A percentile compares a stretch with the other conserved stretches of the same genome.
Conservation (phyloP, 2,329 filamentous ascomycete genomes). For the Penicillium sp. region DNA sequence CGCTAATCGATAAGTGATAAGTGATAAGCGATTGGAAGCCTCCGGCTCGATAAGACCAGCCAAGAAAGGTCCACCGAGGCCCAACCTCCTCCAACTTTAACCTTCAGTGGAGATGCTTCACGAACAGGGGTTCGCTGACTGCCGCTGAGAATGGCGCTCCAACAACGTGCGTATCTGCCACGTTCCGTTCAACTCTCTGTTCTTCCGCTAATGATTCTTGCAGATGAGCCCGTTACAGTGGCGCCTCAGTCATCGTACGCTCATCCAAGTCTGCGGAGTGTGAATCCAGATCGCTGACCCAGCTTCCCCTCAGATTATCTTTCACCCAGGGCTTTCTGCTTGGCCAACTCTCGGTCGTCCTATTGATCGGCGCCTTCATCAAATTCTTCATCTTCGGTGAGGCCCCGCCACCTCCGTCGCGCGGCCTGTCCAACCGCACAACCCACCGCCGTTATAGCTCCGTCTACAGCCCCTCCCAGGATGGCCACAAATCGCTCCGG, state of each 20-base stretch:
- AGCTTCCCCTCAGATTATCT: constrained; percentile 61
- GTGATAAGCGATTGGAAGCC: constrained; percentile 13
- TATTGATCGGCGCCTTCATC: constrained; percentile 92
- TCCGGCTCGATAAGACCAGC: constrained; percentile 13
- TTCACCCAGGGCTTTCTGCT: constrained; percentile 94
- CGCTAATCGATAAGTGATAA: constrained; percentile 12
- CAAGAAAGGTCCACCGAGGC: constrained; percentile 20
- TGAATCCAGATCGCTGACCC: constrained; percentile 21
- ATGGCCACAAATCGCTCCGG: constrained; percentile 46
- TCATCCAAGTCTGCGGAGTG: constrained; percentile 4
- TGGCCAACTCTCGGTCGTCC: constrained; percentile 87
- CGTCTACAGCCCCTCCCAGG: constrained; percentile 49
- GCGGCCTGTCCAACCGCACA: constrained; percentile 72
- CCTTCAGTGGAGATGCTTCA: constrained; percentile 16
- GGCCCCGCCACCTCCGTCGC: constrained; percentile 78
- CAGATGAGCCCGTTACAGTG: constrained; percentile 33
- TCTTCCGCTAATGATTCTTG: constrained; percentile 16
- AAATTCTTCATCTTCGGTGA: constrained; percentile 99
- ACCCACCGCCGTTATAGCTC: constrained; percentile 76
- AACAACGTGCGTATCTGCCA: constrained; percentile 28
- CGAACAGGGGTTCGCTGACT: constrained; percentile 22
- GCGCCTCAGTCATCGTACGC: constrained; percentile 47
- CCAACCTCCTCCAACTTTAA: constrained; percentile 15
- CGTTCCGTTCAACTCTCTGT: not conserved
- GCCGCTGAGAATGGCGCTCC: constrained; percentile 35